Evolutionary conservation across 73 alveolate genomes (phyloP).

Genomic region (Uronychia setigera): DNA sequence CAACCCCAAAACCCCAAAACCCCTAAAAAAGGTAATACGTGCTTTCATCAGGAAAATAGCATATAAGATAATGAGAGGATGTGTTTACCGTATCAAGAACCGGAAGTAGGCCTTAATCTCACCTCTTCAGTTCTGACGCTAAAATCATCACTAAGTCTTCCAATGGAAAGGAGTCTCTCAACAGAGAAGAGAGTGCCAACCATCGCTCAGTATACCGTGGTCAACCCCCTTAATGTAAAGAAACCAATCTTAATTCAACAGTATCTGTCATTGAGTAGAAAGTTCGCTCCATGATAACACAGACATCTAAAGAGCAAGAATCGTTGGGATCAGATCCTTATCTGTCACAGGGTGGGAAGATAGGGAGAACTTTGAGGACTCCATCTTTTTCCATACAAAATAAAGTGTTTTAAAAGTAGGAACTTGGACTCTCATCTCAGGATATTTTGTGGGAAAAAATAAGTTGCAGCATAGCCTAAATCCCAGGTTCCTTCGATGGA

Average conservation of each 20-base stretch:
- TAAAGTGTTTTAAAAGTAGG: background rate
- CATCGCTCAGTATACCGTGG: background rate
- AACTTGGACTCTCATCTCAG: background rate
- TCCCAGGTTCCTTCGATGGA: background rate
- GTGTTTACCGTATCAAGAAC: background rate
- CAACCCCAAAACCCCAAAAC: no score
- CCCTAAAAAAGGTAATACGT: no score
- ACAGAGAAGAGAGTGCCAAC: background rate
- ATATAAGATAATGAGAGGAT: background rate
- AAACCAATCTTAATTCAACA: background rate
- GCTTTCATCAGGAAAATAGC: no score
- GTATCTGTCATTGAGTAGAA: background rate
- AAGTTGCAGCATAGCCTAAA: background rate
- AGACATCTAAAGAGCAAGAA: background rate
- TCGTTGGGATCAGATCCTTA: background rate
- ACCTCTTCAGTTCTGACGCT: background rate
- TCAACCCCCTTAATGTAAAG: background rate
- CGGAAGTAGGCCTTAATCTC: background rate
- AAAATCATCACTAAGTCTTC: background rate
- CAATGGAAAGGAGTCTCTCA: no score
- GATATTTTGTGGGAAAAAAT: background rate
- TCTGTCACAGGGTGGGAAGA: background rate
- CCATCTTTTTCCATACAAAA: background rate
- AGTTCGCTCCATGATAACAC: background rate
- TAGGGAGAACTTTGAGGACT: background rate